Base-by-base conservation (phyloP, 352 stramenopile genomes). In the Hyphochytrium catenoides region DNA sequence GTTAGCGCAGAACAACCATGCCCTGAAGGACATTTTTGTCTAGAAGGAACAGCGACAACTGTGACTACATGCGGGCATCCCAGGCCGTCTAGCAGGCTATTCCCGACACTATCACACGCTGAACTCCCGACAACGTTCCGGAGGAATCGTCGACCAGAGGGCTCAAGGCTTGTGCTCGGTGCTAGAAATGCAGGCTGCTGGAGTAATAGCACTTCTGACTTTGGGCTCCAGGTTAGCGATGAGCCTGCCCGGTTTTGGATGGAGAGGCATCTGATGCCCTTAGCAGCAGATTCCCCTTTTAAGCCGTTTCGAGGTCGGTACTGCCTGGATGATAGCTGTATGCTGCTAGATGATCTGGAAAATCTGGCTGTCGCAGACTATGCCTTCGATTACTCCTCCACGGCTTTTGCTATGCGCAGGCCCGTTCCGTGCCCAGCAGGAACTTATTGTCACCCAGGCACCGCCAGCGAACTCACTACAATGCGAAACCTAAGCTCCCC, bases 141-240 rank as follows among this genome's bases (percentile, higher is more conserved):
- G 19, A 55, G 62, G 2, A 44, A 47, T 14, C 42, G 56, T 6
- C 17, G 40, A 19, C 27, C 44, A 2, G 15, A 45, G 7, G 47
- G 43, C 3, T 32, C 39, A 11, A 27, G 55, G 12, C 42, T 62
- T 11, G 34, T 62, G 0, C 41, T 91, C 16, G 76, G 77, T 4
- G 57, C 67, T 0, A 48, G 81, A 2, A 73, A 66, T 21, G 69
- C 59, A 15, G 76, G 64, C 2, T 96, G 87, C 45, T 95, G 86
- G 68, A 77, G 83, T 36, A 96, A 96, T 48, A 69, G 66, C 29
- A 95, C 85, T 2, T 43, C 69, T 17, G 85, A 96, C 39, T 94
- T 95, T 48, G 87, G 85, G 4, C 53, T 96, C 8, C 83, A 95
- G 50, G 43, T 85, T 18, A 91, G 72, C 27, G 39, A 48, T 1